Conservation (phyloP, 116 monocot species). For the Papilionanthe hybrid region DNA sequence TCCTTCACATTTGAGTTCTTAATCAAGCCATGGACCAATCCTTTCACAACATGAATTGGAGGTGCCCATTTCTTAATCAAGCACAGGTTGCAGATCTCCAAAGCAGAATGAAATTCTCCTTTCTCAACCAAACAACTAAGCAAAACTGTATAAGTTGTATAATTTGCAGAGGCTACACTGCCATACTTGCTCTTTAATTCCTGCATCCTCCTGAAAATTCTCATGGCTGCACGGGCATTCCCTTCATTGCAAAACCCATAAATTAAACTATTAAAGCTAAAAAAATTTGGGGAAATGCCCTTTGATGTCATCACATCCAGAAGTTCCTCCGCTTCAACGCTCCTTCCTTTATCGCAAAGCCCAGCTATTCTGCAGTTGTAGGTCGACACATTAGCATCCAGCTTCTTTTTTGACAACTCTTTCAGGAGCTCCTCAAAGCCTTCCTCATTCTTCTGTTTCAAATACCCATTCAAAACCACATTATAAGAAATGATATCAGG, state of each 20-base stretch:
- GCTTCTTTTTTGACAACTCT: constrained; percentile 24
- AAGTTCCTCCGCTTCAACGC: constrained; percentile 45
- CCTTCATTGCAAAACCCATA: constrained; percentile 54
- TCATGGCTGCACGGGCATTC: constrained; percentile 30
- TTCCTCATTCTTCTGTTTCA: constrained; percentile 31
- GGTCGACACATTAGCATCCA: constrained; percentile 39
- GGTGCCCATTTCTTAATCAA: constrained; percentile 54
- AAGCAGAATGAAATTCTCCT: constrained; percentile 28
- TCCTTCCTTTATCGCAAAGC: constrained; percentile 35
- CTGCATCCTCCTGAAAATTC: constrained; percentile 38
- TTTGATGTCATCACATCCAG: constrained; percentile 47
- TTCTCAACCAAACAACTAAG: constrained; percentile 54
- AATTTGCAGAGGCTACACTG: constrained; percentile 22
- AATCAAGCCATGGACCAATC: constrained; percentile 50
- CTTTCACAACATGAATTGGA: constrained; percentile 47
- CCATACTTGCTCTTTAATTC: constrained; percentile 17
- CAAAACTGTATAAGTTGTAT: constrained; percentile 27
- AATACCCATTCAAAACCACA: constrained; percentile 45
- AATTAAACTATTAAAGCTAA: constrained; percentile 42
- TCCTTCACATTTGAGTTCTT: constrained; percentile 30
- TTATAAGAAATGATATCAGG: constrained; percentile 51
- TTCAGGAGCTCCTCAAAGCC: constrained; percentile 39
- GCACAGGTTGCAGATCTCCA: constrained; percentile 53
- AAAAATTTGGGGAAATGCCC: constrained; percentile 31
- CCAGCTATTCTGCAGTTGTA: constrained; percentile 45